These are phyloP conservation scores for Thermoascus crustaceus DNA, from an alignment of 2,329 filamentous ascomycete species.

Conservation along the genomic window DNA sequence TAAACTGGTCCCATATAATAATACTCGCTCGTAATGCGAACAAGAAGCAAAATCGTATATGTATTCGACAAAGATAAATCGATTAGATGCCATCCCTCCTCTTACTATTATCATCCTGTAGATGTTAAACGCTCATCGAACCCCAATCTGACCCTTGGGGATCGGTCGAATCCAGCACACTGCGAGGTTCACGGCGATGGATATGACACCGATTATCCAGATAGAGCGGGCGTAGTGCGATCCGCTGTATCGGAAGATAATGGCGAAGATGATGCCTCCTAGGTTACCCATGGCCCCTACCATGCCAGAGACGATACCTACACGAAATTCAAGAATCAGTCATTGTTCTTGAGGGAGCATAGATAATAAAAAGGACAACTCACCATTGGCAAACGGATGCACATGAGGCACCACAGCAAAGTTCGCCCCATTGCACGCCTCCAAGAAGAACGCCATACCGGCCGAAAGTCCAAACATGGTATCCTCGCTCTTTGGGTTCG, in stretches of 20 bases:
- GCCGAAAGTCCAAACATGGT: constrained; percentile 71
- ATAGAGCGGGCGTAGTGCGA: constrained; percentile 61
- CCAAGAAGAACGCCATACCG: constrained; percentile 71
- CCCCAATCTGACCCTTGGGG: constrained; percentile 42
- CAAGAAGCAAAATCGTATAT: too few relatives aligned
- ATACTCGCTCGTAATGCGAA: too few relatives aligned
- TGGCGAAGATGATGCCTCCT: constrained; percentile 75
- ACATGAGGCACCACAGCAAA: constrained; percentile 84
- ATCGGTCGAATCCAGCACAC: constrained; percentile 57
- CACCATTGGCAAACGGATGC: constrained; percentile 72
- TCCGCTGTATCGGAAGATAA: constrained; percentile 70
- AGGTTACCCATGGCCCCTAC: constrained; percentile 76
- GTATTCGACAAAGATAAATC: too few relatives aligned
- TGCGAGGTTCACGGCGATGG: constrained; percentile 59
- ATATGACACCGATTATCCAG: constrained; percentile 75
- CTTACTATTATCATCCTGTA: too few relatives aligned
- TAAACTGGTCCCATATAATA: too few relatives aligned
- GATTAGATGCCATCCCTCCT: too few relatives aligned
- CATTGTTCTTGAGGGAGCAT: constrained; percentile 2
- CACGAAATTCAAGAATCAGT: neutral
- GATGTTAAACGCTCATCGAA: too few relatives aligned
- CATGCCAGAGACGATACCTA: constrained; percentile 60
- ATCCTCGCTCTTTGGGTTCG: constrained; percentile 52
- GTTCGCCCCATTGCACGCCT: constrained; percentile 78
- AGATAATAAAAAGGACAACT: constrained; percentile 10